Evolutionary conservation across 495 filamentous ascomycete genomes (phyloP), one percentile per base, ranked within the genome.

Genomic region (Tuber umbilicatum): DNA sequence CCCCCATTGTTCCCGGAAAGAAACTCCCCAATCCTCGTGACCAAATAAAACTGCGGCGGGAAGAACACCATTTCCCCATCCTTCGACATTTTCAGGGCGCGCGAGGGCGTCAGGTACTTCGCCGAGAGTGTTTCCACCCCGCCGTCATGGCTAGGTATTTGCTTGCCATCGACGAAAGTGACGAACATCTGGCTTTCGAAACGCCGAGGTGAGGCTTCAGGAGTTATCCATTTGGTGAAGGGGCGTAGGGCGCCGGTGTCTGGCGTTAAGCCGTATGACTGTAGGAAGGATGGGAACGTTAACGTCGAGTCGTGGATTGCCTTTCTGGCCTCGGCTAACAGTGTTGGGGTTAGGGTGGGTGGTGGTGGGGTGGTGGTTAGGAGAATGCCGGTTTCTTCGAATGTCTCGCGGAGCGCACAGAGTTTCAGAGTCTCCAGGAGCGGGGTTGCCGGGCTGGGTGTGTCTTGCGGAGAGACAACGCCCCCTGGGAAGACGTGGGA

Each of bases 401-500:
- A 97, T 2, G 93, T 91, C 85, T 98, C 94, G 4, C 94, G 86
- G 72, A 98, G 89, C 0, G 94, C 95, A 37, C 89, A 93, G 21
- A 91, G 83, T 17, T 93, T 85, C 78, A 78, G 75, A 16, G 77
- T 64, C 14, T 64, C 55, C 68, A 60, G 47, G 23, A 14, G 68
- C 14, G 80, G 9, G 89, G 0, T 83, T 75, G 12, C 90, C 92
- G 74, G 97, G 93, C 74, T 93, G 90, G 64, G 89, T 87, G 0
- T 84, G 27, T 64, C 55, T 64, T 64, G 55, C 17, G 27, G 71
- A 0, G 91, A 91, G 12, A 96, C 85, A 76, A 95, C 94, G 0
- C 95, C 95, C n/a, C 95, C 95, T 0, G 95, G 95, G 79, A 99
- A 99, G 73, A 99, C 95, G 81, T 98, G 94, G 0, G 94, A 94